Evolutionary conservation across 2,329 filamentous ascomycete species (phyloP).

Genomic region (Cladophialophora carrionii): DNA sequence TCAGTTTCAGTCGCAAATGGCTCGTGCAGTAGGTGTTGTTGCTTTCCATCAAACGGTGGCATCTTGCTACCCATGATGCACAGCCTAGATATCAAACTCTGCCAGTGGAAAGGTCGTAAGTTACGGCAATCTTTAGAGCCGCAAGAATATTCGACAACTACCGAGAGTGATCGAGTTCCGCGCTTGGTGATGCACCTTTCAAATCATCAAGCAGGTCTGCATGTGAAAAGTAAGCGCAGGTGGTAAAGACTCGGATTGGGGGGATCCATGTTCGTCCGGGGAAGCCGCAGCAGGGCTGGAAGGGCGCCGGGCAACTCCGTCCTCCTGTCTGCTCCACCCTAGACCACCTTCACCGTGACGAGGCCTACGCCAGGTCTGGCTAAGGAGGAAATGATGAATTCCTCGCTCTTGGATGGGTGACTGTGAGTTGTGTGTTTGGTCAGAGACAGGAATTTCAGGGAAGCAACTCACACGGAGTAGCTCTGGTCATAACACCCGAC

Average conservation of each 20-base stretch:
- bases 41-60: constrained; percentile 4
- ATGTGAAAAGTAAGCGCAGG: neutral
- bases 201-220: neutral
- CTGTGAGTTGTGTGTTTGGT: neutral
- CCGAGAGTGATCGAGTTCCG: neutral
- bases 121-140: neutral
- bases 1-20: neutral
- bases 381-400: no score
- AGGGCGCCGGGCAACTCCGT: constrained; percentile 1
- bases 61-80: constrained; percentile 8
- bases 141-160: neutral
- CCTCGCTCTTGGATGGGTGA: no score
- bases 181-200: neutral
- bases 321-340: neutral
- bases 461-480: neutral
- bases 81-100: neutral
- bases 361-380: neutral
- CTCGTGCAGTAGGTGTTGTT: neutral
- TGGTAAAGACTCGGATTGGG: neutral
- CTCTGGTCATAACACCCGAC: neutral
- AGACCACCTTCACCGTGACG: neutral
- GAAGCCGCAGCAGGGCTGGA: neutral
- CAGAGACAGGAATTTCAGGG: neutral
- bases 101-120: neutral
- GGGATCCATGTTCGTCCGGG: neutral